Evolutionary conservation across 768 basidiomycete species (phyloP).

Genomic region (Hydnomerulius pinastri): DNA sequence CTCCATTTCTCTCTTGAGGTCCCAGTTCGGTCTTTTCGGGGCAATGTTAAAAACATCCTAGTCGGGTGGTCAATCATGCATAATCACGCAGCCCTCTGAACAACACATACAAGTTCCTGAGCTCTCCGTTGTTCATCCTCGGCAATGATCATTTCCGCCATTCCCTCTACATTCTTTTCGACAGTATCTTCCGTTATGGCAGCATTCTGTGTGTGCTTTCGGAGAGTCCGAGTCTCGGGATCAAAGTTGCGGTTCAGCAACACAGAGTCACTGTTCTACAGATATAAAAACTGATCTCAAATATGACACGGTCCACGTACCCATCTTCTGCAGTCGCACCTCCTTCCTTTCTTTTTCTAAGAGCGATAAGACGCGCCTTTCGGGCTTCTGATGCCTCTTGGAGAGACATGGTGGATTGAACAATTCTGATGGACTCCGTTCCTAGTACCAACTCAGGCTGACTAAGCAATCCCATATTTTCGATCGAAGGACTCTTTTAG

Average conservation of each 20-base stretch:
- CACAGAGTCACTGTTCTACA: slow-evolving; percentile 42
- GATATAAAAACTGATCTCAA: slow-evolving; percentile 15
- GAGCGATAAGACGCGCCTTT: slow-evolving; percentile 77
- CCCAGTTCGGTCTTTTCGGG: slow-evolving; percentile 96
- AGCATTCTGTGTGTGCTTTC: slow-evolving; percentile 63
- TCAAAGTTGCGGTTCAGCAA: slow-evolving; percentile 86
- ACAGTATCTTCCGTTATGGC: slow-evolving; percentile 77
- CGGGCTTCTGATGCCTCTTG: slow-evolving; percentile 78
- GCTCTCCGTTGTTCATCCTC: slow-evolving; percentile 85
- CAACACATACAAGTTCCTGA: slow-evolving; percentile 79
- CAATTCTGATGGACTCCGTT: not conserved
- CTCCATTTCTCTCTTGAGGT: slow-evolving; percentile 91
- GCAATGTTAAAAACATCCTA: slow-evolving; percentile 97
- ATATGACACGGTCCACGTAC: slow-evolving; percentile 35
- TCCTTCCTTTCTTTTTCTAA: slow-evolving; percentile 72
- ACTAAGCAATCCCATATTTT: slow-evolving; percentile 28
- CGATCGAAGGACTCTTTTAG: not conserved
- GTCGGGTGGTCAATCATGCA: slow-evolving; percentile 18
- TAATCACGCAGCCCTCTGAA: not conserved
- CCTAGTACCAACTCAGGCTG: slow-evolving; percentile 20
- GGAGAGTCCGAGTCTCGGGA: slow-evolving; percentile 78
- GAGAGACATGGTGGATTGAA: slow-evolving; percentile 53
- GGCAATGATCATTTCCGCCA: slow-evolving; percentile 81
- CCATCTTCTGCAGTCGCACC: slow-evolving; percentile 41
- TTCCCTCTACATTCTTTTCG: slow-evolving; percentile 79